These are phyloP conservation scores for Malus fusca DNA, from an alignment of 306 rosid species.

Conservation along the genomic window DNA sequence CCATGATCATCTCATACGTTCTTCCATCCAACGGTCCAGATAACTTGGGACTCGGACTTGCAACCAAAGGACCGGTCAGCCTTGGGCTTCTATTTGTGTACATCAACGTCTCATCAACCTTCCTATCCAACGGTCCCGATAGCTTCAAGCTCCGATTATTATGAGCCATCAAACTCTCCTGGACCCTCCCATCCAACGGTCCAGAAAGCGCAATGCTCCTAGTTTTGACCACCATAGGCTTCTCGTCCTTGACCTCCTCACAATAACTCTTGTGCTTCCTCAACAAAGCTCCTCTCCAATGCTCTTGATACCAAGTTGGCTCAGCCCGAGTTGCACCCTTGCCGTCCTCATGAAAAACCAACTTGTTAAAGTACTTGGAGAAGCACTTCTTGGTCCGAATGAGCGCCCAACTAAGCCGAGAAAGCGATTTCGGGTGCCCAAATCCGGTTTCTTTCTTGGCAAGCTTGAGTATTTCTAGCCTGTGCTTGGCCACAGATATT, in stretches of 20 bases:
- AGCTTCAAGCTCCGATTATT: constrained; percentile 20
- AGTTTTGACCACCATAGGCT: constrained; percentile 17
- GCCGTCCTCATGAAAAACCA: constrained; percentile 12
- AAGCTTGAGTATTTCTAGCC: constrained; percentile 81
- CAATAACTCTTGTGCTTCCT: constrained; percentile 21
- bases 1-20: constrained; percentile 15
- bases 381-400: constrained; percentile 41
- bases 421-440: constrained; percentile 20
- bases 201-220: constrained; percentile 40
- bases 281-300: constrained; percentile 31
- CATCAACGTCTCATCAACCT: constrained; percentile 37
- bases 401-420: constrained; percentile 35
- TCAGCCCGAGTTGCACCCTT: neutral
- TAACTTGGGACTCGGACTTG: constrained; percentile 38
- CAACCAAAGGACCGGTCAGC: constrained; percentile 20
- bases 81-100: constrained; percentile 41
- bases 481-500: constrained; percentile 72
- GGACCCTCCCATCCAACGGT: constrained; percentile 24
- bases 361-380: constrained; percentile 41
- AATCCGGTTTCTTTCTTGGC: constrained; percentile 35
- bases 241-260: constrained; percentile 22
- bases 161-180: constrained; percentile 7
- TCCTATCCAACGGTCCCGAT: constrained; percentile 90
- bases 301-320: constrained; percentile 25
- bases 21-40: constrained; percentile 44